These are phyloP conservation scores for Clonostachys solani DNA, from an alignment of 2,329 filamentous ascomycete species.

Conservation along the genomic window DNA sequence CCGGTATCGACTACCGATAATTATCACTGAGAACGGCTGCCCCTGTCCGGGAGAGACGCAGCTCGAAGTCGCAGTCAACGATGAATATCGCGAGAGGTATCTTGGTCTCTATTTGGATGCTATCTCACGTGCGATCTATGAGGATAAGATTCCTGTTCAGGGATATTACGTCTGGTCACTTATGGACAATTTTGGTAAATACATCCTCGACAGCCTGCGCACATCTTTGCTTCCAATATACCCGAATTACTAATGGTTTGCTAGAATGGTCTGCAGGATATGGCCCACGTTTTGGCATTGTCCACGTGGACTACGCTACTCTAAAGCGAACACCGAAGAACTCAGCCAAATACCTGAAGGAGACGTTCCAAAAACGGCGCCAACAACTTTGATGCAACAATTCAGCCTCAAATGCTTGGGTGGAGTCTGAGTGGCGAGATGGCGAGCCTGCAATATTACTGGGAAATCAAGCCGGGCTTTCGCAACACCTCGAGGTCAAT, in stretches of 20 bases:
- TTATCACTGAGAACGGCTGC: constrained; percentile 86
- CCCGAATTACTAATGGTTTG: neutral
- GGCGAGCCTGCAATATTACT: too few species aligned
- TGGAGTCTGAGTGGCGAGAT: too few species aligned
- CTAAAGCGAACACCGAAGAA: constrained; percentile 15
- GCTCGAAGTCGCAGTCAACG: constrained; percentile 64
- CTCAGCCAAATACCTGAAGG: constrained; percentile 8
- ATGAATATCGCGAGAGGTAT: constrained; percentile 79
- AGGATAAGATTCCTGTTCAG: constrained; percentile 73
- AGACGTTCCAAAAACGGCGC: constrained; percentile 8
- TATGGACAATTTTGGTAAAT: constrained; percentile 73
- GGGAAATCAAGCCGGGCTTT: too few species aligned
- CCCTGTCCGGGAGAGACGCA: constrained; percentile 81
- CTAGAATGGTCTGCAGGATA: constrained; percentile 11
- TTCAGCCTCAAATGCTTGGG: too few species aligned
- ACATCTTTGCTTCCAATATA: neutral
- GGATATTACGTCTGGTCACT: constrained; percentile 86
- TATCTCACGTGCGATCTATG: constrained; percentile 65
- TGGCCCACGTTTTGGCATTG: constrained; percentile 17
- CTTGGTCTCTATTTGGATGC: constrained; percentile 74
- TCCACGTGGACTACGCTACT: constrained; percentile 19
- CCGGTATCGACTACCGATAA: constrained; percentile 44
- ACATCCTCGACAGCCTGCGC: neutral
- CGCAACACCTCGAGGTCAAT: too few species aligned
- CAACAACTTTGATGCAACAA: too few species aligned